Percentiles rank a stretch among this genome's conserved stretches.
phyloP scores from a whole-genome alignment of 2,329 filamentous ascomycete genomes.

The Lizonia empirigonia region DNA sequence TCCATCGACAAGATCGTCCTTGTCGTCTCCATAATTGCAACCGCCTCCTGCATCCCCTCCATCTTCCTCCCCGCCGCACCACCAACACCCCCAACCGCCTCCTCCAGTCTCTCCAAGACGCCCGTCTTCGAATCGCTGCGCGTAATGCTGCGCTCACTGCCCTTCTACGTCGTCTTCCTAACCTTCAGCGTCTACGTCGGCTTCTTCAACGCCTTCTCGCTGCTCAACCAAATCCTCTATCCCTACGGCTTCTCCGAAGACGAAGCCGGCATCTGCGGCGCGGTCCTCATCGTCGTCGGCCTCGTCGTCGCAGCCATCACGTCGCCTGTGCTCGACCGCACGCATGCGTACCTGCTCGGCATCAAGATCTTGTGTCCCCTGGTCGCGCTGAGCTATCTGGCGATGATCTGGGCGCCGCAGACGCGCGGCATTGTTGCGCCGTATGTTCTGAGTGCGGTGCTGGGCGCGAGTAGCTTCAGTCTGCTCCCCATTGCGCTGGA shows the following conservation, averaged over 20 bases:
- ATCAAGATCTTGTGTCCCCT: slow-evolving; percentile 78
- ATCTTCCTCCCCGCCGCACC: slow-evolving; percentile 80
- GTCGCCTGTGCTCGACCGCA: slow-evolving; percentile 83
- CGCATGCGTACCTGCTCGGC: slow-evolving; percentile 75
- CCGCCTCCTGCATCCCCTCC: slow-evolving; percentile 71
- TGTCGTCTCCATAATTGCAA: slow-evolving; percentile 81
- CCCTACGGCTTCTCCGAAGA: slow-evolving; percentile 86
- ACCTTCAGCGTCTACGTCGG: slow-evolving; percentile 87
- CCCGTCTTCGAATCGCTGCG: slow-evolving; percentile 61
- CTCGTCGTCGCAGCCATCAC: slow-evolving; percentile 76
- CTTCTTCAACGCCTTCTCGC: slow-evolving; percentile 89
- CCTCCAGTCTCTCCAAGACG: slow-evolving; percentile 61
- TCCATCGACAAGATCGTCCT: slow-evolving; percentile 80
- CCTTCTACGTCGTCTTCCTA: slow-evolving; percentile 80
- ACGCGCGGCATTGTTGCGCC: slow-evolving; percentile 68
- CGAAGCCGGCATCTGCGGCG: slow-evolving; percentile 87
- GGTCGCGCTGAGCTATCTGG: slow-evolving; percentile 73
- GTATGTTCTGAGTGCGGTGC: slow-evolving; percentile 74
- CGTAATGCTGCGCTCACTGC: slow-evolving; percentile 59
- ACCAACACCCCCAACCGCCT: slow-evolving; percentile 76
- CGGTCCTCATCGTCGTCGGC: slow-evolving; percentile 85
- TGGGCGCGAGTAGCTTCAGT: slow-evolving; percentile 80
- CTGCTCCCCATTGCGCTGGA: slow-evolving; percentile 86
- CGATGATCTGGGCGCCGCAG: slow-evolving; percentile 79
- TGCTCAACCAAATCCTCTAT: slow-evolving; percentile 86